Conservation (phyloP, 2,329 filamentous ascomycete genomes). For the Lachnellula willkommii region DNA sequence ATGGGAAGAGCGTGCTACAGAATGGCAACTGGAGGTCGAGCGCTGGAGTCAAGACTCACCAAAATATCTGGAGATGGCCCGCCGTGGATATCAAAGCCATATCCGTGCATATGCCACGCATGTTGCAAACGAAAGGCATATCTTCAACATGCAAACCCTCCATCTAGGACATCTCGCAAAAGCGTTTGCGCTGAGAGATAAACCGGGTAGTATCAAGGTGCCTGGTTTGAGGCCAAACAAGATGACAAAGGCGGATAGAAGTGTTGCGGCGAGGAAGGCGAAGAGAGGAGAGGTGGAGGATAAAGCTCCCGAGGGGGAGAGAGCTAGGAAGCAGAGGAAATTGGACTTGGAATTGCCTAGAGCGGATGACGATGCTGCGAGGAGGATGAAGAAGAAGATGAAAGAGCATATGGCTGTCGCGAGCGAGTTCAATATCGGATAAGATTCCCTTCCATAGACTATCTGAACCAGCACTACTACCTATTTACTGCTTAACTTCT, state of each 20-base stretch:
- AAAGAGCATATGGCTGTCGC: conserved; percentile 50
- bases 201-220: conserved; percentile 73
- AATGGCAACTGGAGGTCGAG: conserved; percentile 62
- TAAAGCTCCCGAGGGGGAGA: conserved; percentile 31
- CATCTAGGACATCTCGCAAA: conserved; percentile 93
- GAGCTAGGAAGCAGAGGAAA: conserved; percentile 33
- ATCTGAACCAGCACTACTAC: neutral
- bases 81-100: conserved; percentile 84
- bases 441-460: conserved; percentile 7
- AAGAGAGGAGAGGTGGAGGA: conserved; percentile 34
- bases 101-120: conserved; percentile 95
- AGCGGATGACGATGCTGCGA: conserved; percentile 52
- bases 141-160: conserved; percentile 86
- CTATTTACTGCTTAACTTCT: neutral
- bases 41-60: conserved; percentile 59
- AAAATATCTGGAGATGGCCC: conserved; percentile 71
- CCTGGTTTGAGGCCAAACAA: conserved; percentile 39
- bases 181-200: conserved; percentile 83
- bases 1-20: conserved; percentile 62
- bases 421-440: conserved; percentile 65
- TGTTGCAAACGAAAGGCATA: conserved; percentile 72
- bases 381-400: conserved; percentile 61
- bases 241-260: conserved; percentile 37
- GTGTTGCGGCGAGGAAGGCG: conserved; percentile 33
- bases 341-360: conserved; percentile 35